Evolutionary conservation across 805 yeast genomes (phyloP).

Genomic region (Ogataea thermomethanolica): DNA sequence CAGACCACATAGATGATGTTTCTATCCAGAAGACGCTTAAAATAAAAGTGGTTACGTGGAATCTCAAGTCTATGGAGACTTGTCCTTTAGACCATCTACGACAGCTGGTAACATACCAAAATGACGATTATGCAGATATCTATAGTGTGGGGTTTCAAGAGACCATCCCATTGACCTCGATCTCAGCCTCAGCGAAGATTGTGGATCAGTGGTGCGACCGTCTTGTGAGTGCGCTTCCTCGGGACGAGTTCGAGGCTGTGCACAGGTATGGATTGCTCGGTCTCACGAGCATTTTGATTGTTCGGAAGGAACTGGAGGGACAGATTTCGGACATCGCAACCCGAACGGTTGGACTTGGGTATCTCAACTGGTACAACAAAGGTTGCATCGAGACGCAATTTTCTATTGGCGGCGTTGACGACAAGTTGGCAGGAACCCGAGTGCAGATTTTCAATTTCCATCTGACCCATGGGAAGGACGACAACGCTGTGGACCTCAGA

Average conservation of each 20-base stretch:
- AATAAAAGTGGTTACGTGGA: constrained; percentile 38
- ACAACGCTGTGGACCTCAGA: constrained; percentile 13
- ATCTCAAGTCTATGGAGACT: constrained; percentile 28
- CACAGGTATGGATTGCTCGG: constrained; percentile 51
- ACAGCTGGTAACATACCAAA: constrained; percentile 14
- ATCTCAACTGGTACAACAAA: constrained; percentile 60
- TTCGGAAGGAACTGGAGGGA: constrained; percentile 28
- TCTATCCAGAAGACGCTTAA: constrained; percentile 3
- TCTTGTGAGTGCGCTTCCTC: constrained; percentile 24
- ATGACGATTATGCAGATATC: constrained; percentile 29
- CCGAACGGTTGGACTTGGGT: constrained; percentile 53
- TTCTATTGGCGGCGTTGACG: constrained; percentile 37
- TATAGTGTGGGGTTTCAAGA: constrained; percentile 48
- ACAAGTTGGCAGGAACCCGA: constrained; percentile 31
- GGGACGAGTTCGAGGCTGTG: constrained; percentile 33
- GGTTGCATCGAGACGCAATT: constrained; percentile 52
- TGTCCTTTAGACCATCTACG: constrained; percentile 14
- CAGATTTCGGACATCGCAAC: constrained; percentile 40
- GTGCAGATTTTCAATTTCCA: constrained; percentile 48
- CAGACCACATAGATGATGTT: constrained; percentile 9
- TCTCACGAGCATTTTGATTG: constrained; percentile 45
- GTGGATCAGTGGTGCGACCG: constrained; percentile 34
- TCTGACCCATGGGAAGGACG: constrained; percentile 46
- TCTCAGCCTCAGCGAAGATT: constrained; percentile 34
- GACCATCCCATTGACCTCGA: constrained; percentile 45